phyloP scores from a whole-genome alignment of 1,284 basidiomycete genomes.

The Inonotus obliquus region DNA sequence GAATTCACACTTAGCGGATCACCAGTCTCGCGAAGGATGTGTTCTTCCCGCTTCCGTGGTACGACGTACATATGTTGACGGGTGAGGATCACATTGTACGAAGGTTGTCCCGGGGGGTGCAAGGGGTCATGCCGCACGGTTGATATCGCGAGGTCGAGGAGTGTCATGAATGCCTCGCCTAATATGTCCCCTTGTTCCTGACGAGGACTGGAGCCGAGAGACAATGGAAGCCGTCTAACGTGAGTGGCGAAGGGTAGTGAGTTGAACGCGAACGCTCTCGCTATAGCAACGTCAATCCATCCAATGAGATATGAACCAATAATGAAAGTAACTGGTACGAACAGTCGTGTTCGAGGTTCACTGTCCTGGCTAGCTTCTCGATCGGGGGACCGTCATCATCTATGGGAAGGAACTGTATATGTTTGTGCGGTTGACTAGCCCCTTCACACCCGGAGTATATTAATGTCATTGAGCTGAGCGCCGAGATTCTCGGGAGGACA shows the following conservation, averaged over 20 bases:
- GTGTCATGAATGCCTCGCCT: constrained; percentile 61
- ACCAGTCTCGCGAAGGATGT: constrained; percentile 46
- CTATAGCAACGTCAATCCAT: constrained; percentile 34
- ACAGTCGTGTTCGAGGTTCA: constrained; percentile 59
- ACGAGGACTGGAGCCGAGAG: constrained; percentile 40
- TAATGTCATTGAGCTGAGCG: neutral
- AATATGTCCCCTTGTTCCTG: constrained; percentile 52
- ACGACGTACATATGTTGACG: constrained; percentile 80
- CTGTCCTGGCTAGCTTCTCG: constrained; percentile 58
- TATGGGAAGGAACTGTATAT: constrained; percentile 76
- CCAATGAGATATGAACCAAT: neutral
- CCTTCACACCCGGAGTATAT: constrained; percentile 76
- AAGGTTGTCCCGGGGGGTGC: constrained; percentile 57
- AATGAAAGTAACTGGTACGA: constrained; percentile 20
- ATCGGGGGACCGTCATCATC: constrained; percentile 65
- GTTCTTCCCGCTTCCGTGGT: constrained; percentile 60
- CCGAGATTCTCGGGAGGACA: neutral
- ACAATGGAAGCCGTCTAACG: constrained; percentile 56
- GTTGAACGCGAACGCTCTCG: constrained; percentile 66
- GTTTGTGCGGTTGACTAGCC: constrained; percentile 85
- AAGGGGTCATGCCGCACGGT: constrained; percentile 62
- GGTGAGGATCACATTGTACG: constrained; percentile 83
- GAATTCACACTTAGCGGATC: constrained; percentile 70
- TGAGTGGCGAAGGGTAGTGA: constrained; percentile 77
- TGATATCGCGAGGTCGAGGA: constrained; percentile 76